Evolutionary conservation across 1,284 basidiomycete species (phyloP).

Genomic region (Mycena citricolor): DNA sequence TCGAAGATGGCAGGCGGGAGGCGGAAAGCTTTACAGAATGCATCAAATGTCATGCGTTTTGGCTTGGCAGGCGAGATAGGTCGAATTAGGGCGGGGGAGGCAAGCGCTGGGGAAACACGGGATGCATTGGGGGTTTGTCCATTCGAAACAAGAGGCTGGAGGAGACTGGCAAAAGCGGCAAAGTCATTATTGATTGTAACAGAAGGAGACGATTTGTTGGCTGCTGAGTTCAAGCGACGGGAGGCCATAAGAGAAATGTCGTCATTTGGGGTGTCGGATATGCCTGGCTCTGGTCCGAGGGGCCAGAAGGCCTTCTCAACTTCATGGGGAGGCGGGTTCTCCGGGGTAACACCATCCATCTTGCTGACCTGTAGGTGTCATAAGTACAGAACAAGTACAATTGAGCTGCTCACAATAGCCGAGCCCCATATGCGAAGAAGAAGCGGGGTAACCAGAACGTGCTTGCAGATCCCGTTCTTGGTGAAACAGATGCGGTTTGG

Average conservation of each 20-base stretch:
- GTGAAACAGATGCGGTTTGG: too few relatives aligned
- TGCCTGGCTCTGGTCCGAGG: background rate
- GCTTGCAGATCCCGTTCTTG: background rate
- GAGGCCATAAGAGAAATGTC: background rate
- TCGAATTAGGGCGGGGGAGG: too few relatives aligned
- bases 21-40: background rate
- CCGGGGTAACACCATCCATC: too few relatives aligned
- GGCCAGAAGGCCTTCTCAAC: background rate
- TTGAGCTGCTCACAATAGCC: too few relatives aligned
- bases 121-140: background rate
- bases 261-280: too few relatives aligned
- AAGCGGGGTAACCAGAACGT: background rate
- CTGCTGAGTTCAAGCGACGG: background rate
- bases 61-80: background rate
- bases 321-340: too few relatives aligned
- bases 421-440: conserved; percentile 1
- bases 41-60: background rate
- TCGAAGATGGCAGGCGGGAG: background rate
- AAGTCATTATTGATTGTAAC: conserved; percentile 5
- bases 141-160: background rate
- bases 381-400: too few relatives aligned
- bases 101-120: too few relatives aligned
- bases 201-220: background rate
- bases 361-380: too few relatives aligned
- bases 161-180: background rate